Evolutionary conservation across 2,329 filamentous ascomycete genomes (phyloP), one percentile per base, ranked within the genome.

Genomic region (Chaetothyriales sp.): DNA sequence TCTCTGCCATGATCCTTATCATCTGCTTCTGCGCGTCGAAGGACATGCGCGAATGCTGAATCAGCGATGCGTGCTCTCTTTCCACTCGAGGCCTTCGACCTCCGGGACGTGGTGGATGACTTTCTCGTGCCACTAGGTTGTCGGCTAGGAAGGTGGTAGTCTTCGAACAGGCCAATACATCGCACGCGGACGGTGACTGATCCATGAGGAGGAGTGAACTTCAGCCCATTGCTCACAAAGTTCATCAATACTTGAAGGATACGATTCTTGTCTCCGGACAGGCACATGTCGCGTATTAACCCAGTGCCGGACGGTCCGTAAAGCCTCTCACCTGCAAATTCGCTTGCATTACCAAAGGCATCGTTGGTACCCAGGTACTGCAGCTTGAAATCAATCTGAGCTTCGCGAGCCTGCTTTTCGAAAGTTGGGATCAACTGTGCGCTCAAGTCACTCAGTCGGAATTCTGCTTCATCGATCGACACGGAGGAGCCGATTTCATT

Each of bases 231-330:
- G 67, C 85, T 89, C 46, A 94, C 87, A 29, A 95, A 73, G 63
- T 94, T 94, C 71, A 94, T 95, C 46, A 95, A 79, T n/a, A 95
- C 85, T 65, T 95, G 89, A 22, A 94, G 70, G 43, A 95, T 92
- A 45, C 89, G 77, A 63, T 95, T 88, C 59, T 92, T 85, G 61
- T 95, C 89, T n/a, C 89, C 89, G 81, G 86, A 92, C 1, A 95
- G 72, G 48, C 85, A 82, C 82, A 94, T 89, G 57, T 94, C 87
- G 63, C 85, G 86, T 20, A 94, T 67, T 18, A 83, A 74, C 8
- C 83, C 84, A 2, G 78, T 73, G 4, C 83, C 83, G 28, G 74
- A 71, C 1, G 83, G 83, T 0, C 82, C 83, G 15, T 82, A 70
- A 2, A 79, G 80, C 9, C 78, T 77, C 13, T 33, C 63, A 56